Evolutionary conservation across 2,329 filamentous ascomycete genomes (phyloP).

Genomic region (Fusarium sp.): DNA sequence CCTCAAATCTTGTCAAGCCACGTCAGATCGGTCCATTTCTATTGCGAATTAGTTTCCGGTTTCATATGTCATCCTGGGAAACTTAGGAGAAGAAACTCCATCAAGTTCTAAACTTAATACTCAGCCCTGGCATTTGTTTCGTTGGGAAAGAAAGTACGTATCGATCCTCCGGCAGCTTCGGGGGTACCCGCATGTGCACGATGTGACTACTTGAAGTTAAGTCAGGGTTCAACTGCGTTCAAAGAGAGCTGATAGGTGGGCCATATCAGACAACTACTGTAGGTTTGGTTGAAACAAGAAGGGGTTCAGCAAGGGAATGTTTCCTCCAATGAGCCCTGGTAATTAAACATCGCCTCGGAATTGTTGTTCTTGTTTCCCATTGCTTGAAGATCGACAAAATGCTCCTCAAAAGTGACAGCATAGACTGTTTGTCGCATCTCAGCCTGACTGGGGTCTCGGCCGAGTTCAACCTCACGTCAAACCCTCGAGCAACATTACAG

Average conservation of each 20-base stretch:
- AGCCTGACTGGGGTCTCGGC: slow-evolving; percentile 19
- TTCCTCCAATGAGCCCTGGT: neutral
- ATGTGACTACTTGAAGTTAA: slow-evolving; percentile 19
- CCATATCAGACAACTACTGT: neutral
- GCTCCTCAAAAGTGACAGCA: neutral
- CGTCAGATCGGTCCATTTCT: neutral
- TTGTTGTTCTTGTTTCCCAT: neutral
- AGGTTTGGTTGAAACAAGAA: slow-evolving; percentile 3
- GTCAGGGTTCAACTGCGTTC: slow-evolving; percentile 13
- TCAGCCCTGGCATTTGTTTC: slow-evolving; percentile 13
- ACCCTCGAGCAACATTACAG: slow-evolving; percentile 5
- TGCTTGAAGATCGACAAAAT: neutral
- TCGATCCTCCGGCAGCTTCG: slow-evolving; percentile 2
- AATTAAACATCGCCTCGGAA: neutral
- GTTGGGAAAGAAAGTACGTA: neutral
- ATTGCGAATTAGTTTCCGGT: neutral
- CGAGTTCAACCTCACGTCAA: slow-evolving; percentile 10
- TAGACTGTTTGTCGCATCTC: neutral
- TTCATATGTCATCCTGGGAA: neutral
- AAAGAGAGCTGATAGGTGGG: slow-evolving; percentile 29
- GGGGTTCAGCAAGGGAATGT: neutral
- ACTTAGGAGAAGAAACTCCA: neutral
- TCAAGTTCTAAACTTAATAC: slow-evolving; percentile 13
- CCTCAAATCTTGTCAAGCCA: neutral
- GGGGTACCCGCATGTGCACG: slow-evolving; percentile 35